A percentile compares a stretch with the other conserved stretches of the same genome.
phyloP scores from a whole-genome alignment of 305 asterid species.

The Euphrasia arctica region DNA sequence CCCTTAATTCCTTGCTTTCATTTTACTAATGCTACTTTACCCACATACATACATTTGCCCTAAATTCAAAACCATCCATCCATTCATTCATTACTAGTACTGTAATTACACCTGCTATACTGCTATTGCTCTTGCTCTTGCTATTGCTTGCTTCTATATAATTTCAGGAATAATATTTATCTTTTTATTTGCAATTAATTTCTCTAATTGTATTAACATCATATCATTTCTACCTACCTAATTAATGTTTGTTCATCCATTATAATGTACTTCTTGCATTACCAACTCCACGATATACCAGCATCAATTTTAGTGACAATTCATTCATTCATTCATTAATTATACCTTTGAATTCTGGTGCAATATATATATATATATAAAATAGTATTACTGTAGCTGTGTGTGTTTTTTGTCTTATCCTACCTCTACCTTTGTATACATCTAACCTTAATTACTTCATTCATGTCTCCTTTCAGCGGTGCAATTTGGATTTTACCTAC shows the following conservation, averaged over 20 bases:
- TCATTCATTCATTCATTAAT: neutral
- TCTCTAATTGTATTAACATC: neutral
- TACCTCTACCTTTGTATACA: constrained; percentile 15
- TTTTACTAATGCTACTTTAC: neutral
- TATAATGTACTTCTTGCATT: too few species aligned
- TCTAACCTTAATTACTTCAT: neutral
- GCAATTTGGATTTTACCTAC: constrained; percentile 25
- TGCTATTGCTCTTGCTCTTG: too few species aligned
- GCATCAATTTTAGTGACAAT: neutral
- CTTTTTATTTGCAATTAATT: too few species aligned
- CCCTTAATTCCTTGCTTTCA: neutral
- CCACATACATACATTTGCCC: neutral
- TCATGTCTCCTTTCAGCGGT: constrained; percentile 25
- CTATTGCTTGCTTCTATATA: too few species aligned
- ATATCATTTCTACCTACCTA: too few species aligned
- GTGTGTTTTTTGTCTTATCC: constrained; percentile 23
- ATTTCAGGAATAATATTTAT: too few species aligned
- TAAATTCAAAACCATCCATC: neutral
- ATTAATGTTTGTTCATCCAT: neutral
- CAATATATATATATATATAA: too few species aligned
- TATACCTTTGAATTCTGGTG: neutral
- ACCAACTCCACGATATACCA: neutral
- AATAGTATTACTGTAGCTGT: too few species aligned
- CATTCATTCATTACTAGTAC: too few species aligned
- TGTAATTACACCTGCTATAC: too few species aligned